Percentiles rank a stretch among this genome's conserved stretches.
phyloP scores from a whole-genome alignment of 176 grass and related monocot genomes.

The Tillandsia leiboldiana region DNA sequence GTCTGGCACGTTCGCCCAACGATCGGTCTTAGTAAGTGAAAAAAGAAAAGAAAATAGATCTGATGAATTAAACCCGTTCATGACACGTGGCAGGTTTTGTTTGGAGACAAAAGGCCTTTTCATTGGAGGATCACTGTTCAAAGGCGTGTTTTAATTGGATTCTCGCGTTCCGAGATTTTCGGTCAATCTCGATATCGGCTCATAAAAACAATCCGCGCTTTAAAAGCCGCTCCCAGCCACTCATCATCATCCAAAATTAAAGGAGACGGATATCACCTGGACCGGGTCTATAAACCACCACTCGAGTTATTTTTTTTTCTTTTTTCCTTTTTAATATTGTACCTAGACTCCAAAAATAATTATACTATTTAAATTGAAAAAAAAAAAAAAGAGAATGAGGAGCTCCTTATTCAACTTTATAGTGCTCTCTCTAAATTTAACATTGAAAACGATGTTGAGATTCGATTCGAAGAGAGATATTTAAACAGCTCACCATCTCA shows the following conservation, averaged over 20 bases:
- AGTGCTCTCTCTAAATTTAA: too few species aligned
- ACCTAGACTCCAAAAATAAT: too few species aligned
- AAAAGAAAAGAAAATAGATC: too few species aligned
- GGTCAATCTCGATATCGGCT: not conserved
- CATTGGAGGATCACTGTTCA: not conserved
- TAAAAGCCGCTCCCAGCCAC: not conserved
- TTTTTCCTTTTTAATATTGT: not conserved
- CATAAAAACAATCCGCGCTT: not conserved
- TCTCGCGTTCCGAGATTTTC: not conserved
- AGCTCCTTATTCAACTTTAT: too few species aligned
- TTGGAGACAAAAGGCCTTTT: not conserved
- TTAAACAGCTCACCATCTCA: too few species aligned
- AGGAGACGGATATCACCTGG: not conserved
- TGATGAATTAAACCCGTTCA: too few species aligned
- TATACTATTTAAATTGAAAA: too few species aligned
- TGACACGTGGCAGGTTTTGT: not conserved
- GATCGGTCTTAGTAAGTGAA: too few species aligned
- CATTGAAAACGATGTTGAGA: too few species aligned
- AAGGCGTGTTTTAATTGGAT: not conserved
- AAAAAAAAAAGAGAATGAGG: too few species aligned
- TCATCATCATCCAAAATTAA: not conserved
- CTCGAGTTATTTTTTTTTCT: not conserved
- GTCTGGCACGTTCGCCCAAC: too few species aligned
- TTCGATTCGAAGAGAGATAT: too few species aligned
- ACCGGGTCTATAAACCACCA: not conserved